Evolutionary conservation across 768 basidiomycete genomes (phyloP), one percentile per base, ranked within the genome.

Genomic region (Tremella mesenterica): DNA sequence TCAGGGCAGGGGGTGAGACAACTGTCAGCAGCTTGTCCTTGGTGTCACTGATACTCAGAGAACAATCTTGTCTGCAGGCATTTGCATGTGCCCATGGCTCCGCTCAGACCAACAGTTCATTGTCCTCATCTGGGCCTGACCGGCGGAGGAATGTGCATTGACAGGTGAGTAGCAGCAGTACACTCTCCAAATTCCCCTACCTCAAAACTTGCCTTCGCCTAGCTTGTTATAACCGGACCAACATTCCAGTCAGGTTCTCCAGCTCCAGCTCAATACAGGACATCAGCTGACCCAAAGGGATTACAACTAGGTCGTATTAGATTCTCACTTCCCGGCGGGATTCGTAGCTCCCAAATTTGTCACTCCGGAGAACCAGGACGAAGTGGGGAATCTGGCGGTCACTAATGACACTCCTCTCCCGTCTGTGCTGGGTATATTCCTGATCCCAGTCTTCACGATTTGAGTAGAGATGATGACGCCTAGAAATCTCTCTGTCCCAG

Each of bases 61-160:
- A 47, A 66, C 27, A 66, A 66, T 29, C 33, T 66, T 14, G 38
- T 44, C 18, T 66, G 64, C 48, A 39, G 64, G 45, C 33, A 41
- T 2, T 48, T 63, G 1, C 61, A 63, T 36, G 48, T 49, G 6
- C 39, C 55, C 3, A 60, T 66, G 59, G 27, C 63, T 16, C 52
- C 45, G 4, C 44, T 56, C 13, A 31, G 52, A 9, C 64, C 64
- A 12, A 16, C 7, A 13, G 49, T 58, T 1, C 57, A 63, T 34
- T 66, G 64, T 48, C 50, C 59, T 3, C 56, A 60, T 41, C 31
- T 63, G 16, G 59, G 61, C 25, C 48, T 50, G 3, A 31, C 59
- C 4, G 64, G 64, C 16, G 61, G 64, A 14, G 50, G 50, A 28
- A 54, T 63, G 46, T 66, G 64, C 48, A 55, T 62, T 16, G 20